These are phyloP conservation scores for Ananas comosus DNA, from an alignment of 176 grass and related monocot genomes.

Conservation along the genomic window DNA sequence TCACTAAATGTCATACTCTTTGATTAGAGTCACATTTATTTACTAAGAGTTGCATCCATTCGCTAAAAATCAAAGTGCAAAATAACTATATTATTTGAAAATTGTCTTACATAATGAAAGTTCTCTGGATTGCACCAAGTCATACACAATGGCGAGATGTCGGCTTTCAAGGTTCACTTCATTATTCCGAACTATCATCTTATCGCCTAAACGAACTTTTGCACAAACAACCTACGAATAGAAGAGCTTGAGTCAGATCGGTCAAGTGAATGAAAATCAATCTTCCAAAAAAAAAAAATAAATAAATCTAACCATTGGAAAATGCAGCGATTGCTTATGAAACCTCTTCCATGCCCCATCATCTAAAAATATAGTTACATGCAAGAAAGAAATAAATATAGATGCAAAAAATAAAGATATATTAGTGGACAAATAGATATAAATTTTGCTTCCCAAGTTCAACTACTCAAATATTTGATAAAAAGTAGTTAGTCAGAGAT, in stretches of 20 bases:
- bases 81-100: too few relatives aligned
- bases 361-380: conserved; percentile 95
- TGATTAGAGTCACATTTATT: too few relatives aligned
- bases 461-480: too few relatives aligned
- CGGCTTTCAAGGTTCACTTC: conserved; percentile 65
- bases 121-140: conserved; percentile 87
- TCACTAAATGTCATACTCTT: too few relatives aligned
- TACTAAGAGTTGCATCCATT: too few relatives aligned
- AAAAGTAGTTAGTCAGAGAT: neutral
- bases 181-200: conserved; percentile 85
- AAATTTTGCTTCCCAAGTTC: too few relatives aligned
- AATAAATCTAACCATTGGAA: conserved; percentile 76
- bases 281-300: neutral
- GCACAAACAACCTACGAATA: conserved; percentile 63
- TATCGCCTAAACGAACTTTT: conserved; percentile 86
- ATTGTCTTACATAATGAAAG: conserved; percentile 4
- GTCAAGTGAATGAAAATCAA: neutral
- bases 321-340: conserved; percentile 93
- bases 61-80: too few relatives aligned
- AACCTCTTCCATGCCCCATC: conserved; percentile 93
- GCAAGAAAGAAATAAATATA: conserved; percentile 8
- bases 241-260: neutral
- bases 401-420: neutral
- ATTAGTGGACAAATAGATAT: too few relatives aligned
- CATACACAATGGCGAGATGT: conserved; percentile 90